A percentile compares a stretch with the other conserved stretches of the same genome.
phyloP scores from a whole-genome alignment of 129 eudicot species.

The Sambucus nigra region DNA sequence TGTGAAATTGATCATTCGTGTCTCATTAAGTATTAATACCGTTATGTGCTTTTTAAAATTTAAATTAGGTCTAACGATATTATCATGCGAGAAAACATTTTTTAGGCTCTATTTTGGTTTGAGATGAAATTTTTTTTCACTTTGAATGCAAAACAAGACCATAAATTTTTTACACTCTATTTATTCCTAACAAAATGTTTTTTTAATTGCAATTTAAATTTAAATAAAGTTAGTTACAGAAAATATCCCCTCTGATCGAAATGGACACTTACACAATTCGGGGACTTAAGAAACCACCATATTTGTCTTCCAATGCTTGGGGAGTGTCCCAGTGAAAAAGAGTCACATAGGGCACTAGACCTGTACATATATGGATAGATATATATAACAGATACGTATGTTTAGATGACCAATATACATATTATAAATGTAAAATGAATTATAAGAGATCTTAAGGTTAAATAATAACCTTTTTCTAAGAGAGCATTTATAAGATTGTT shows the following conservation, averaged over 20 bases:
- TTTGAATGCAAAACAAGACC: too few species aligned
- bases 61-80: too few species aligned
- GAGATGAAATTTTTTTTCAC: too few species aligned
- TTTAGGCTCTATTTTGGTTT: too few species aligned
- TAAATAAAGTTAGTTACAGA: not conserved
- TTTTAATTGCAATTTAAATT: not conserved
- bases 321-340: constrained; percentile 68
- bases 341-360: constrained; percentile 50
- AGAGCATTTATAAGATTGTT: constrained; percentile 50
- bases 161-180: not conserved
- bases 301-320: constrained; percentile 56
- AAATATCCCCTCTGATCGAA: too few species aligned
- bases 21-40: too few species aligned
- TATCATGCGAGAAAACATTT: too few species aligned
- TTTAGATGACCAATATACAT: not conserved
- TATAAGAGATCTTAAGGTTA: not conserved
- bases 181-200: not conserved
- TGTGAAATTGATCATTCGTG: constrained; percentile 10
- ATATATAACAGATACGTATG: not conserved
- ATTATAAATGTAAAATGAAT: not conserved
- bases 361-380: constrained; percentile 10
- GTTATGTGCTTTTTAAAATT: too few species aligned
- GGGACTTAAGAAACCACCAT: constrained; percentile 54
- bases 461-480: constrained; percentile 21
- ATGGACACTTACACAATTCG: constrained; percentile 34